A percentile compares a stretch with the other conserved stretches of the same genome.
These are phyloP conservation scores for Citrus trifoliata DNA, from an alignment of 345 rosid genomes.

Conservation along the genomic window DNA sequence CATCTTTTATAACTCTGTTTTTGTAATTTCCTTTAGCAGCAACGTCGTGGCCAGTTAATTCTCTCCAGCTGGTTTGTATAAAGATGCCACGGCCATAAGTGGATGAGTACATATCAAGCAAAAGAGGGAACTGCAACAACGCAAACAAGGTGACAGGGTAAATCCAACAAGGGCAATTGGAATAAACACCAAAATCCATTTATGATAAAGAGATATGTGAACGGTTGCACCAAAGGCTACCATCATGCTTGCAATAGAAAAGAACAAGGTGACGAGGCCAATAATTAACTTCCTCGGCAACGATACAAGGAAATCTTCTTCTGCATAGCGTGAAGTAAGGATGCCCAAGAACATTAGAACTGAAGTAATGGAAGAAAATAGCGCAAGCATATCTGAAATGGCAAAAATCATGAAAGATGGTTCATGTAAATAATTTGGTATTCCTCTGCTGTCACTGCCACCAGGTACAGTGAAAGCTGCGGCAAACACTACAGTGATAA, in stretches of 20 bases:
- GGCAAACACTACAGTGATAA: no score
- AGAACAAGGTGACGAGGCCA: background rate
- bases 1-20: no score
- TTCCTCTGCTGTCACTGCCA: no score
- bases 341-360: slow-evolving; percentile 7
- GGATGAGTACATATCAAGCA: background rate
- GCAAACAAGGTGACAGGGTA: background rate
- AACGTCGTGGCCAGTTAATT: no score
- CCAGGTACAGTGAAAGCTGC: no score
- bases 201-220: background rate
- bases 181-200: background rate
- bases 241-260: slow-evolving; percentile 8
- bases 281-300: background rate
- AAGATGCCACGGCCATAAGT: background rate
- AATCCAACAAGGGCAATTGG: background rate
- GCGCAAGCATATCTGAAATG: background rate
- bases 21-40: no score
- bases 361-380: background rate
- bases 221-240: slow-evolving; percentile 8
- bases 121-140: background rate
- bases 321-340: background rate
- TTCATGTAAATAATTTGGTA: background rate
- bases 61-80: no score
- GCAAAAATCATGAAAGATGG: background rate
- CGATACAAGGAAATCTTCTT: slow-evolving; percentile 1